These are phyloP conservation scores for Moricandia arvensis DNA, from an alignment of 345 rosid species.

Conservation along the genomic window DNA sequence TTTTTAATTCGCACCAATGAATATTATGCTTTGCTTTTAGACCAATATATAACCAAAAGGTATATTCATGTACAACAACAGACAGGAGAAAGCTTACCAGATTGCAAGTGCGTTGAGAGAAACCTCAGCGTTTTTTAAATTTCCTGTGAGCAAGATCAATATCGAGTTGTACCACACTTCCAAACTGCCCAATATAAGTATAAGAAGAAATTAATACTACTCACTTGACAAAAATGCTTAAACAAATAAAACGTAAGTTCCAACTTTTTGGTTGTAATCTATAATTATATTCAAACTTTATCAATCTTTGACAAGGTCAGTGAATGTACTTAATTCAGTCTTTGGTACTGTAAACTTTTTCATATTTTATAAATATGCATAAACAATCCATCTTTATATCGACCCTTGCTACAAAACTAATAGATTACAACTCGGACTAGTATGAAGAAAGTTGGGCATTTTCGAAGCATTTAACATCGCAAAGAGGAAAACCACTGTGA, in stretches of 20 bases:
- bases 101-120: slow-evolving; percentile 82
- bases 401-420: not conserved
- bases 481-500: not conserved
- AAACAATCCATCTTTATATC: not conserved
- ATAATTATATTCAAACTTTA: not conserved
- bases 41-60: too few species aligned
- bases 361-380: not conserved
- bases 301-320: not conserved
- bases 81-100: slow-evolving; percentile 42
- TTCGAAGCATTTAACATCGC: not conserved
- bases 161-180: slow-evolving; percentile 80
- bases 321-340: too few species aligned
- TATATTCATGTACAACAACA: too few species aligned
- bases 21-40: not conserved
- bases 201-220: not conserved
- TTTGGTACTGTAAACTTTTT: not conserved
- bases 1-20: not conserved
- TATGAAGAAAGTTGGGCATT: not conserved
- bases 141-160: slow-evolving; percentile 65
- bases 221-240: not conserved
- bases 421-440: not conserved
- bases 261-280: not conserved
- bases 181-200: slow-evolving; percentile 42
- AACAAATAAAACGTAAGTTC: not conserved
- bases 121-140: slow-evolving; percentile 57